These are phyloP conservation scores for Meira miltonrushii DNA, from an alignment of 1,284 basidiomycete species.

Conservation along the genomic window DNA sequence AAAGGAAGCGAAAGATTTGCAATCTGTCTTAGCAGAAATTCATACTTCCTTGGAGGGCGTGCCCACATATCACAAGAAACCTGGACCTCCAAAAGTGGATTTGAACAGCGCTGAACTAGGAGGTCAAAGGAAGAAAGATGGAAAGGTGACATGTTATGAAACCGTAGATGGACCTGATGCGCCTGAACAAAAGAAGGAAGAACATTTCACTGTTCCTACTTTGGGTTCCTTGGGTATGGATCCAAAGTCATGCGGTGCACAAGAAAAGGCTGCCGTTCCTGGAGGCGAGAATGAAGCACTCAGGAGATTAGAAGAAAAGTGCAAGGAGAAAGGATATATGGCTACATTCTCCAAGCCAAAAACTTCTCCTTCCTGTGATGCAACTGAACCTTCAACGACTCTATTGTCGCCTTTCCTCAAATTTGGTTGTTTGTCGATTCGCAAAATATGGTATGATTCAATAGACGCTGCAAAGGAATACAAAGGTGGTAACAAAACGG, in stretches of 20 bases:
- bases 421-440: constrained; percentile 57
- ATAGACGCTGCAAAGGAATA: constrained; percentile 32
- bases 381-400: constrained; percentile 44
- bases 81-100: constrained; percentile 18
- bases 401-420: constrained; percentile 56
- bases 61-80: constrained; percentile 29
- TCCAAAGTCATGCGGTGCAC: constrained; percentile 49
- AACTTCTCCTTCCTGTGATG: constrained; percentile 43
- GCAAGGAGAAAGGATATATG: constrained; percentile 53
- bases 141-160: constrained; percentile 42
- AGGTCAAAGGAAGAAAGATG: constrained; percentile 25
- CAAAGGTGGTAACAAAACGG: constrained; percentile 31
- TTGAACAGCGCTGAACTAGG: constrained; percentile 33
- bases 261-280: constrained; percentile 50
- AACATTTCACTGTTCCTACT: constrained; percentile 56
- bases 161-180: constrained; percentile 54
- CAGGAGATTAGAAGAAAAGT: constrained; percentile 53
- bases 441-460: constrained; percentile 36
- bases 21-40: constrained; percentile 22
- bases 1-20: constrained; percentile 14
- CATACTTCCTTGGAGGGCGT: constrained; percentile 27
- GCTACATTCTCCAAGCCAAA: constrained; percentile 58
- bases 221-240: constrained; percentile 56
- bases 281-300: constrained; percentile 58
- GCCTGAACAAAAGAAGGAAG: constrained; percentile 34